Conservation (phyloP, 2,329 filamentous ascomycete genomes). For the Dactylellina haptotyla region DNA sequence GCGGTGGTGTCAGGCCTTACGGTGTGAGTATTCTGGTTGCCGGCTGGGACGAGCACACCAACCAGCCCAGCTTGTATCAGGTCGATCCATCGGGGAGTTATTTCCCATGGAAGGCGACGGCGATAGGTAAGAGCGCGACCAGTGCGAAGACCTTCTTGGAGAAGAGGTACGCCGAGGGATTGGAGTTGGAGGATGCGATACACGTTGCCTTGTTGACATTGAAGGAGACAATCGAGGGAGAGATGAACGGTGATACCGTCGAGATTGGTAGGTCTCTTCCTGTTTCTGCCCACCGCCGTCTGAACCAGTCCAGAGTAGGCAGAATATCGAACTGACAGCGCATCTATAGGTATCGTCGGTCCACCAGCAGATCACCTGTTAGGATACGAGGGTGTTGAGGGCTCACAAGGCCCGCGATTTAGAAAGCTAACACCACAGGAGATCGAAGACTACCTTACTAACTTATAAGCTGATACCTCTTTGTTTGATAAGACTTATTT, state of each 20-base stretch:
- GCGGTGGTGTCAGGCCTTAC: conserved; percentile 94
- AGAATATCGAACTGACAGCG: conserved; percentile 54
- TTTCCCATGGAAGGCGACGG: conserved; percentile 99
- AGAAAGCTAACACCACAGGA: conserved; percentile 95
- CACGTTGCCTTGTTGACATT: conserved; percentile 96
- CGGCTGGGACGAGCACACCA: conserved; percentile 97
- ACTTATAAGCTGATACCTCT: conserved; percentile 73
- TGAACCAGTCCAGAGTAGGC: neutral
- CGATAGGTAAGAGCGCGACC: conserved; percentile 97
- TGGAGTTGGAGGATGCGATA: conserved; percentile 97
- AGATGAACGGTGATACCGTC: conserved; percentile 98
- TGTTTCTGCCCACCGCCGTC: neutral
- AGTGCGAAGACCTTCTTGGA: conserved; percentile 99
- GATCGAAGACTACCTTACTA: conserved; percentile 99
- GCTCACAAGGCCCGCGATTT: conserved; percentile 85
- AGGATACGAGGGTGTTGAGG: conserved; percentile 88
- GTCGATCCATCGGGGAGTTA: conserved; percentile 99
- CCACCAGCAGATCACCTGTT: conserved; percentile 92
- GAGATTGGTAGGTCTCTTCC: conserved; percentile 79
- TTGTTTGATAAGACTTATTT: neutral
- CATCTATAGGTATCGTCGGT: conserved; percentile 81
- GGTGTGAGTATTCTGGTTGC: conserved; percentile 95
- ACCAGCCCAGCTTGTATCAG: conserved; percentile 96
- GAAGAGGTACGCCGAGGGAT: conserved; percentile 96
- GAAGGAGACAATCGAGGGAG: conserved; percentile 99